Base-by-base conservation (phyloP, 164 flowering plant species). In the Nelumbo lutea region DNA sequence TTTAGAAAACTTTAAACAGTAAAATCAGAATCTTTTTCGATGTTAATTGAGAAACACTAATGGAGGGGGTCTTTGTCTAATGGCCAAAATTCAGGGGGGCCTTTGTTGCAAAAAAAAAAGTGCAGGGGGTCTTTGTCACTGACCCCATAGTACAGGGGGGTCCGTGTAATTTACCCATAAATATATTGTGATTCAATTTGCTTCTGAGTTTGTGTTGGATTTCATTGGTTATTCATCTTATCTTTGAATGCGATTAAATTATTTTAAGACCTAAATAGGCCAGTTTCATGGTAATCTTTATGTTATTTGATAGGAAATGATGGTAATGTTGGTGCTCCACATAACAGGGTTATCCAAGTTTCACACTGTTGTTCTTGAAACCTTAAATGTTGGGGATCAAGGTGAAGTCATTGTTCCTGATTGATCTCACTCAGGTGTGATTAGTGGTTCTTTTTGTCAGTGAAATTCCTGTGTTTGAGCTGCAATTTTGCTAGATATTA, bases 301-400 rank as follows among this genome's bases (percentile, higher is more conserved):
- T 15, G 53, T 45, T 38, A 65, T 65, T 68, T 76, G 10, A 57
- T 80, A 91, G 97, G 86, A 62, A 85, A 70, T 78, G 97, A 89
- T 64, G 68, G 85, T 47, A 64, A 51, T 81, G 71, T 79, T 73
- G 85, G 84, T 73, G 85, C 75, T 14, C 79, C 86, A 11, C 90
- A 88, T 27, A 73, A 68, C 75, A 94, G 91, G 76, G 69, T 82
- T 53, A 94, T 94, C 46, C 97, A 84, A 78, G 81, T 95, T 72
- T 83, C 99, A 58, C 99, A 93, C 61, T 79, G 89, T 96, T 15
- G 88, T 95, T 73, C 91, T 95, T 71, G 99, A 97, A 50, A 86
- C 95, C 40, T 80, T 89, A 64, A 90, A 90, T 76, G 77, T 88
- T 71, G 98, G 96, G 64, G 99, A 95, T 43, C 96, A 87, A 76